phyloP scores from a whole-genome alignment of 2,329 filamentous ascomycete genomes.

The Clonostachys rosea region DNA sequence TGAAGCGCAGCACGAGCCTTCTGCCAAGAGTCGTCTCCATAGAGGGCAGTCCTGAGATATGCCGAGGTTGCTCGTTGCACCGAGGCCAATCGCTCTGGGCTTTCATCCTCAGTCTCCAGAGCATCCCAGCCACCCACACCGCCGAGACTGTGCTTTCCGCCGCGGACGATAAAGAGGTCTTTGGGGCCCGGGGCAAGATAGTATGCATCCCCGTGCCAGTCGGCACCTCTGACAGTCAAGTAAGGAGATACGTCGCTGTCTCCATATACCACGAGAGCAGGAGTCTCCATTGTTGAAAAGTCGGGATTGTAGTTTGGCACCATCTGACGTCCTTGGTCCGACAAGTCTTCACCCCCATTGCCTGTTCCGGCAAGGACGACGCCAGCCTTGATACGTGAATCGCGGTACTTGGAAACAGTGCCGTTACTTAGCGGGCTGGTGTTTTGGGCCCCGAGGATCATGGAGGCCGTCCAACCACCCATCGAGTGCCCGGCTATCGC shows the following conservation, averaged over 20 bases:
- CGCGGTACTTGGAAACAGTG: constrained; percentile 3
- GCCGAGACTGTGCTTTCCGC: constrained; percentile 15
- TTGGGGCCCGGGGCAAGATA: constrained; percentile 8
- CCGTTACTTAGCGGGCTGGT: constrained; percentile 11
- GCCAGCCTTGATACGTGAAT: constrained; percentile 15
- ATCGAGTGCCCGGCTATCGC: constrained; percentile 16
- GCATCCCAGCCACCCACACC: constrained; percentile 17
- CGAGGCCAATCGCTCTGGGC: constrained; percentile 10
- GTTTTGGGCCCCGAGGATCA: constrained; percentile 12
- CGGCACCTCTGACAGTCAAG: constrained; percentile 10
- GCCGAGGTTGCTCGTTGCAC: constrained; percentile 15
- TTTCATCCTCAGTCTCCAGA: constrained; percentile 13
- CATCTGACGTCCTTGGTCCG: constrained; percentile 5
- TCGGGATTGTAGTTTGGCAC: constrained; percentile 11
- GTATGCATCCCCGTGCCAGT: constrained; percentile 16
- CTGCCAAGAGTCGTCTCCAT: constrained; percentile 9
- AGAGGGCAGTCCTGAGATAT: constrained; percentile 13
- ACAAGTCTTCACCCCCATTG: constrained; percentile 6
- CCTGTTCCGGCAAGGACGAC: constrained; percentile 14
- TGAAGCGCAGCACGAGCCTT: constrained; percentile 3
- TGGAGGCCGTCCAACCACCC: constrained; percentile 8
- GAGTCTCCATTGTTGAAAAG: constrained; percentile 11
- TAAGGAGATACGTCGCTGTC: constrained; percentile 11
- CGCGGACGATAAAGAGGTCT: constrained; percentile 9
- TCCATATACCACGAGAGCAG: constrained; percentile 13